These are phyloP conservation scores for Venturia asperata DNA, from an alignment of 2,329 filamentous ascomycete species.

Conservation along the genomic window DNA sequence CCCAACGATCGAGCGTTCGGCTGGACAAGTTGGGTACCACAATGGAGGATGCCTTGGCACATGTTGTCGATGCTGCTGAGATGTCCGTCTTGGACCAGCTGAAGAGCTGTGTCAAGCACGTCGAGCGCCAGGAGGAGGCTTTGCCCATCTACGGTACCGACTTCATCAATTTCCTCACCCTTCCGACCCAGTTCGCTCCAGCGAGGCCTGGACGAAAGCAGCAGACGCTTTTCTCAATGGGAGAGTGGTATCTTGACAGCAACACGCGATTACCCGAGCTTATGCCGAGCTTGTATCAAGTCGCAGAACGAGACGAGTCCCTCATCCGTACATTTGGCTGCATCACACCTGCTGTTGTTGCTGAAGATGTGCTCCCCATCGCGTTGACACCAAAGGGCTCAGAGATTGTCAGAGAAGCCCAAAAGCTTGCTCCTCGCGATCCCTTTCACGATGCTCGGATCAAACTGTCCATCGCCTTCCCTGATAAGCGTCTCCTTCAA, in stretches of 20 bases:
- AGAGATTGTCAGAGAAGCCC: constrained; percentile 49
- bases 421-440: constrained; percentile 40
- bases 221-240: constrained; percentile 41
- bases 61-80: constrained; percentile 11
- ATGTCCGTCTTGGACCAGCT: constrained; percentile 12
- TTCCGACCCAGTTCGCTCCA: constrained; percentile 16
- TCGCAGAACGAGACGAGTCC: constrained; percentile 61
- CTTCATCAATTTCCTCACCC: constrained; percentile 63
- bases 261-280: constrained; percentile 12
- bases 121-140: constrained; percentile 45
- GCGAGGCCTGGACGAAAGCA: constrained; percentile 43
- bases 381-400: constrained; percentile 56
- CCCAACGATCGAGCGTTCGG: constrained; percentile 41
- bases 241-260: constrained; percentile 17
- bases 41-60: constrained; percentile 20
- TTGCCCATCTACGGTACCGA: constrained; percentile 74
- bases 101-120: constrained; percentile 15
- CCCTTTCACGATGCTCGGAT: constrained; percentile 93
- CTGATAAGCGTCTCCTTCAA: constrained; percentile 89
- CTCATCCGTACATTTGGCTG: constrained; percentile 84
- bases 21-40: constrained; percentile 37
- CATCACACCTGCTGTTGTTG: constrained; percentile 81
- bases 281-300: constrained; percentile 17
- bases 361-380: constrained; percentile 64
- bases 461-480: constrained; percentile 90